Conservation (phyloP, 352 stramenopile genomes). For the Pseudoperonospora humuli region DNA sequence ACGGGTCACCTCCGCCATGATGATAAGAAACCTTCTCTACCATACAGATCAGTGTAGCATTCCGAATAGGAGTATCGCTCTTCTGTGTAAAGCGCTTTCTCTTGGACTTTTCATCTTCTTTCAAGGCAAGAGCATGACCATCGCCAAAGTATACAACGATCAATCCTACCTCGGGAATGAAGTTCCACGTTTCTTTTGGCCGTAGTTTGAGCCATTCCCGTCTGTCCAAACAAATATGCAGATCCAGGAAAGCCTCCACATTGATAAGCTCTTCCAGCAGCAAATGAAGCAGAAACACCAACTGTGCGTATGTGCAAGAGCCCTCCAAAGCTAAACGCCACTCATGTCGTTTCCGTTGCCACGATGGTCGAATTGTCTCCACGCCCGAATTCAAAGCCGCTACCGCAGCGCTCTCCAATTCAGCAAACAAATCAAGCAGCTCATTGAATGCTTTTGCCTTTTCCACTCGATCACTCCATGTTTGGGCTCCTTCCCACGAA, state of each 20-base stretch:
- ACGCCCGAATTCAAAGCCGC: slow-evolving; percentile 27
- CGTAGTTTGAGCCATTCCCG: slow-evolving; percentile 77
- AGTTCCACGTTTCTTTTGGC: slow-evolving; percentile 62
- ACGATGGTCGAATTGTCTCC: slow-evolving; percentile 59
- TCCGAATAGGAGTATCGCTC: slow-evolving; percentile 41
- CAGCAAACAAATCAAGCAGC: slow-evolving; percentile 36
- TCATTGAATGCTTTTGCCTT: slow-evolving; percentile 26
- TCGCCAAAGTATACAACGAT: slow-evolving; percentile 75
- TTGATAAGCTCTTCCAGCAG: slow-evolving; percentile 74
- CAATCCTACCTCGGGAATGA: slow-evolving; percentile 61
- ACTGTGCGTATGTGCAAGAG: slow-evolving; percentile 57
- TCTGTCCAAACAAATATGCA: slow-evolving; percentile 55
- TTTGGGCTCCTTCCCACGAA: slow-evolving; percentile 36
- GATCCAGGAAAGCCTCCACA: slow-evolving; percentile 72
- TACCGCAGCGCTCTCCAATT: slow-evolving; percentile 54
- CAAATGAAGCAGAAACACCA: slow-evolving; percentile 64
- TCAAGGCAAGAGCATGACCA: slow-evolving; percentile 64
- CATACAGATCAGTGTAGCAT: slow-evolving; percentile 48
- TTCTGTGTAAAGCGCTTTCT: slow-evolving; percentile 71
- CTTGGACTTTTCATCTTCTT: slow-evolving; percentile 71
- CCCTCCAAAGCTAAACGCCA: slow-evolving; percentile 61
- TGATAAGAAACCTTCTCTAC: slow-evolving; percentile 70
- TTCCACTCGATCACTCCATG: slow-evolving; percentile 37
- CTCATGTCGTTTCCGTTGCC: slow-evolving; percentile 67
- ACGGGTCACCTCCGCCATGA: slow-evolving; percentile 72